A percentile compares a stretch with the other conserved stretches of the same genome.
phyloP scores from a whole-genome alignment of 192 early-diverging fungal species.

The Backusella parvicylindrica region DNA sequence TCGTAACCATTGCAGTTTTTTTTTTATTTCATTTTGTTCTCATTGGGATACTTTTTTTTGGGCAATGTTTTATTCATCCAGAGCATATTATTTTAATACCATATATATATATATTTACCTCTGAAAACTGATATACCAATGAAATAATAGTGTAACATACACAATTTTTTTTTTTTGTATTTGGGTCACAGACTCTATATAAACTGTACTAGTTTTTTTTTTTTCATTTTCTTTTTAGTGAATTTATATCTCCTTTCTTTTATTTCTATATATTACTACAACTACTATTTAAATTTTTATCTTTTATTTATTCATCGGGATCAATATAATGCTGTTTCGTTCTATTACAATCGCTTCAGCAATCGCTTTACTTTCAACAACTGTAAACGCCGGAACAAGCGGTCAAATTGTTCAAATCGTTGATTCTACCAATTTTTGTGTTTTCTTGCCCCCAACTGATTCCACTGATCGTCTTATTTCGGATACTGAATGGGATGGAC shows the following conservation, averaged over 20 bases:
- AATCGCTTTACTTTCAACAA: not conserved
- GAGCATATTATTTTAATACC: not conserved
- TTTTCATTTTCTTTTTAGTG: not conserved
- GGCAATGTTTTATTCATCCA: not conserved
- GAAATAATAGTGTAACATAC: not conserved
- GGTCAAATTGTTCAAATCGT: constrained; percentile 30
- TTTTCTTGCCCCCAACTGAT: constrained; percentile 37
- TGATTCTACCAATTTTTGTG: constrained; percentile 32
- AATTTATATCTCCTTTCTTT: not conserved
- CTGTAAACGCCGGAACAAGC: not conserved
- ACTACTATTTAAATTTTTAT: not conserved
- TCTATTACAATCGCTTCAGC: not conserved
- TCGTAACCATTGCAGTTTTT: not conserved
- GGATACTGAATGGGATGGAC: constrained; percentile 35
- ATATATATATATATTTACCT: no score
- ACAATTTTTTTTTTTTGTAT: not conserved
- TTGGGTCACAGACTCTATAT: not conserved
- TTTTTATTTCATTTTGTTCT: not conserved
- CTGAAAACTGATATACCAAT: not conserved
- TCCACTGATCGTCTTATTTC: constrained; percentile 36
- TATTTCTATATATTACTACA: not conserved
- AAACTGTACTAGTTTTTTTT: not conserved
- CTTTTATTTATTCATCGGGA: not conserved
- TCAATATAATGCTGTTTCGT: not conserved
- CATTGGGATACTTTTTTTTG: not conserved